phyloP scores from a whole-genome alignment of 306 rosid genomes.

The Prinsepia uniflora region DNA sequence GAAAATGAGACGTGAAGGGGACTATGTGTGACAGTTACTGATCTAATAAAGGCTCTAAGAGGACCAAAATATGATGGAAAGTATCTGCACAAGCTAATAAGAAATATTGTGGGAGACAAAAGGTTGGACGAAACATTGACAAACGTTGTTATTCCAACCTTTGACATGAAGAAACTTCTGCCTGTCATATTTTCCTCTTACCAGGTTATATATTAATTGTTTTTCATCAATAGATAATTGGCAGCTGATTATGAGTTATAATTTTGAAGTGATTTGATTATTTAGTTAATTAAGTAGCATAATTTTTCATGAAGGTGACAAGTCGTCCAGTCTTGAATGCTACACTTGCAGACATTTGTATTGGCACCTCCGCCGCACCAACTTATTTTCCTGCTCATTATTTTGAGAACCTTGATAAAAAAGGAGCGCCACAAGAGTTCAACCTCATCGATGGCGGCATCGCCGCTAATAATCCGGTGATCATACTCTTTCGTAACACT shows the following conservation, averaged over 20 bases:
- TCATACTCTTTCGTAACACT: not conserved
- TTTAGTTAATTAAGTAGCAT: too few species aligned
- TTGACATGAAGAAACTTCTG: too few species aligned
- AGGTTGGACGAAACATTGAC: slow-evolving; percentile 33
- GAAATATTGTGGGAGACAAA: not conserved
- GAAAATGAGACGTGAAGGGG: slow-evolving; percentile 18
- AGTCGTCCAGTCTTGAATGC: too few species aligned
- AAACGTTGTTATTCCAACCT: slow-evolving; percentile 14
- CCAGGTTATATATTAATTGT: too few species aligned
- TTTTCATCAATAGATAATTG: too few species aligned
- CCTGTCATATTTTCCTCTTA: too few species aligned
- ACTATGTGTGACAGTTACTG: slow-evolving; percentile 14
- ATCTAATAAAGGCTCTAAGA: slow-evolving; percentile 12
- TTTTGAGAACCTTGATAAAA: slow-evolving; percentile 13
- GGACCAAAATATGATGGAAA: slow-evolving; percentile 38
- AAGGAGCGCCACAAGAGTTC: slow-evolving; percentile 15
- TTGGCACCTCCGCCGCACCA: slow-evolving; percentile 37
- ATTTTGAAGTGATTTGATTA: too few species aligned
- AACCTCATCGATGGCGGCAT: slow-evolving; percentile 38
- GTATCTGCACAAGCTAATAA: slow-evolving; percentile 15
- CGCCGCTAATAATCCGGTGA: slow-evolving; percentile 37
- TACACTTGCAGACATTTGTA: too few species aligned
- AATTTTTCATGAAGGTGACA: too few species aligned
- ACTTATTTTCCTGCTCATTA: slow-evolving; percentile 30
- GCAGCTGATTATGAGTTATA: too few species aligned